These are phyloP conservation scores for Fusarium solani-melongenae DNA, from an alignment of 2,329 filamentous ascomycete species.

Conservation along the genomic window DNA sequence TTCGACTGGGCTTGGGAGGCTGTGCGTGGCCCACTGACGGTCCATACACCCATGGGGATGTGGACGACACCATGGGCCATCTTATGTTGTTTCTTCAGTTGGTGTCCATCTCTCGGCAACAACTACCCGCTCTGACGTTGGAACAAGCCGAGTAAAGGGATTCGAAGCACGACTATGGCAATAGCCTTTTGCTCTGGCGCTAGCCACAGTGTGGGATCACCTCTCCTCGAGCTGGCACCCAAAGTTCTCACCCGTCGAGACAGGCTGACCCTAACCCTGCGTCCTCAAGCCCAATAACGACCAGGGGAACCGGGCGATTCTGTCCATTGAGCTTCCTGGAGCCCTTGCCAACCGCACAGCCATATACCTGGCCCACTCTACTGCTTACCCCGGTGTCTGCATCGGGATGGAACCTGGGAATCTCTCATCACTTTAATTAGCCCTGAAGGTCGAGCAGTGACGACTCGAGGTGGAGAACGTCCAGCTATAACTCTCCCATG, in stretches of 20 bases:
- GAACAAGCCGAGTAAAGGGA: background rate
- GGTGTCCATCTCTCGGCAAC: background rate
- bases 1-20: background rate
- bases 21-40: background rate
- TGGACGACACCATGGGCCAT: background rate
- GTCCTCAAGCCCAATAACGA: background rate
- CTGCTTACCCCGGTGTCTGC: slow-evolving; percentile 26
- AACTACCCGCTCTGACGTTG: background rate
- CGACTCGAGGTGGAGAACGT: background rate
- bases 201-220: background rate
- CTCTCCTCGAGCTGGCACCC: background rate
- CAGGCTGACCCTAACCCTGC: background rate
- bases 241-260: background rate
- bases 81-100: background rate
- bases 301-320: slow-evolving; percentile 9
- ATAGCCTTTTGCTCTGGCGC: background rate
- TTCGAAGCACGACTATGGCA: background rate
- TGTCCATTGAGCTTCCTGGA: slow-evolving; percentile 52
- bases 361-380: slow-evolving; percentile 39
- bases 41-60: background rate
- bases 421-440: background rate
- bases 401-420: background rate
- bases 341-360: slow-evolving; percentile 35
- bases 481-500: background rate
- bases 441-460: background rate